Base-by-base conservation (phyloP, 805 yeast species). In the Monosporozyma yasuniensis region DNA sequence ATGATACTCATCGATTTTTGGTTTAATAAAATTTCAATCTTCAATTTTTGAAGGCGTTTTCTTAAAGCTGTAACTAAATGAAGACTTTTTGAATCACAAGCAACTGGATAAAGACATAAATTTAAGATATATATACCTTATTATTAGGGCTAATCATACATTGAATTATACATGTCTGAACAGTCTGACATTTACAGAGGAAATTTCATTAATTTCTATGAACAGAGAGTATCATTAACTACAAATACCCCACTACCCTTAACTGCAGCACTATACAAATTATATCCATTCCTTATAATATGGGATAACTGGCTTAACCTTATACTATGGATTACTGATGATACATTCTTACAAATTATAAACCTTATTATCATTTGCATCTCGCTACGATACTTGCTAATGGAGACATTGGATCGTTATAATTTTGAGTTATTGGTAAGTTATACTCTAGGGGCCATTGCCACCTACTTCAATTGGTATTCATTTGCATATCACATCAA, bases 291-390 rank as follows among this genome's bases (percentile, higher is more conserved):
- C 11, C 51, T 65, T n/a, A 44, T 65, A 11, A 51, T 64, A 3
- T 27, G 59, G 4, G 68, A 65, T 48, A 57, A 58, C 23, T 42
- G 49, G 3, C 47, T 65, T 32, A 57, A 56, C 42, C 54, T 56
- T 41, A n/a, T 63, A 6, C 53, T 64, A 52, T 65, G 69, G 68
- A 48, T 59, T 5, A 52, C 59, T 25, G 59, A 57, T 12, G 67
- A 63, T 44, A 44, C 56, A 6, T 56, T 58, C 14, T 50, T 61
- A n/a, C 60, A 61, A 3, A 60, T 63, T 27, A 55, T 64, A n/a
- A 53, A 63, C 46, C 18, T 61, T 9, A 50, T 57, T 3, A 45
- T 56, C 41, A n/a, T 58, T 25, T 49, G 47, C 12, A 19, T 61
- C 28, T 45, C 58, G 1, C 42, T 59, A 14, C 52, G 57, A 22